Conservation (phyloP, 1,284 basidiomycete genomes). For the Ganoderma leucocontextum region DNA sequence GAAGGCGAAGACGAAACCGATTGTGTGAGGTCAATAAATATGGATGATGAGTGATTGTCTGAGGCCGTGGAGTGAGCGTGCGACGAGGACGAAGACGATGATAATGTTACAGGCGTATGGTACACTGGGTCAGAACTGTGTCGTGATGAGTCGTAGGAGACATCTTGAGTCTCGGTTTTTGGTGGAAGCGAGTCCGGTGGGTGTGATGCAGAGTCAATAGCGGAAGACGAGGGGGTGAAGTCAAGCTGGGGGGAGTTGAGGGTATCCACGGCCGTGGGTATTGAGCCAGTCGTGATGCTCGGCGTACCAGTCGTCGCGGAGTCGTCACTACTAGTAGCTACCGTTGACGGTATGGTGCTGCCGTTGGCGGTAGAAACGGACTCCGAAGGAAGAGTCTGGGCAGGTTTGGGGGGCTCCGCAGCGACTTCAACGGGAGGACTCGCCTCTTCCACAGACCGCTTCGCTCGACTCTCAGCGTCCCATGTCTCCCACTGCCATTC, state of each 20-base stretch:
- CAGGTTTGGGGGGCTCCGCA: constrained; percentile 34
- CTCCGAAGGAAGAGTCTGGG: constrained; percentile 18
- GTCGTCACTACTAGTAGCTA: not conserved
- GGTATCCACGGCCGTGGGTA: constrained; percentile 16
- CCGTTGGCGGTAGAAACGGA: not conserved
- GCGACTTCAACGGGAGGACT: constrained; percentile 36
- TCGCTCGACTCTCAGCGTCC: constrained; percentile 67
- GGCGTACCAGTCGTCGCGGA: not conserved
- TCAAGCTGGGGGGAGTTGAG: constrained; percentile 2
- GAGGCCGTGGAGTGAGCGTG: constrained; percentile 26
- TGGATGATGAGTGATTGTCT: constrained; percentile 29
- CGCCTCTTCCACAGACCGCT: constrained; percentile 41
- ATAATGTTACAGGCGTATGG: constrained; percentile 28
- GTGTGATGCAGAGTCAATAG: not conserved
- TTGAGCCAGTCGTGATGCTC: not conserved
- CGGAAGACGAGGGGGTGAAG: constrained; percentile 8
- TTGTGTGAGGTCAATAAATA: constrained; percentile 25
- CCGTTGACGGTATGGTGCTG: not conserved
- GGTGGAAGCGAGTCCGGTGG: constrained; percentile 11
- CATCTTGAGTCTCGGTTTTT: constrained; percentile 14
- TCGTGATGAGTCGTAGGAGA: constrained; percentile 24
- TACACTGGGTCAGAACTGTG: constrained; percentile 27
- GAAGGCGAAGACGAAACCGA: constrained; percentile 23
- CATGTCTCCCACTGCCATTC: constrained; percentile 93
- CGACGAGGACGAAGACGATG: constrained; percentile 16